A percentile compares a stretch with the other conserved stretches of the same genome.
These are phyloP conservation scores for Trichaptum fuscoviolaceum DNA, from an alignment of 768 basidiomycete genomes.

Conservation along the genomic window DNA sequence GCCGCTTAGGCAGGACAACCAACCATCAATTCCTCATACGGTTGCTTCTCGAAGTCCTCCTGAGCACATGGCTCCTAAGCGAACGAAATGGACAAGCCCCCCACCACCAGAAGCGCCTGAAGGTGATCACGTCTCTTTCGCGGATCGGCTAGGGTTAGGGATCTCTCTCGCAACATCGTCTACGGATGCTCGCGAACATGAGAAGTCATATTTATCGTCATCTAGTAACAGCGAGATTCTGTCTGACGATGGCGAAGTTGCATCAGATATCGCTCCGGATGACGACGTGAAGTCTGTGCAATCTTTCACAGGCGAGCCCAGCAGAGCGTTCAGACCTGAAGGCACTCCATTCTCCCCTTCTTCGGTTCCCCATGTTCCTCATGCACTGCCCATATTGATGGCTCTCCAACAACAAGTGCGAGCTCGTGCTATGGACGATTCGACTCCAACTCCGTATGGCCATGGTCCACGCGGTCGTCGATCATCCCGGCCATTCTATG, in stretches of 20 bases:
- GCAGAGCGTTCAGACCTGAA: slow-evolving; percentile 16
- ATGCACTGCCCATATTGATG: slow-evolving; percentile 7
- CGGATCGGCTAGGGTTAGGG: slow-evolving; percentile 59
- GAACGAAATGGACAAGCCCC: slow-evolving; percentile 81
- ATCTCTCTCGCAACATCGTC: slow-evolving; percentile 66
- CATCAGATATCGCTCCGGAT: slow-evolving; percentile 54
- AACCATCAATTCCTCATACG: slow-evolving; percentile 23
- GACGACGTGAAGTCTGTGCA: slow-evolving; percentile 68
- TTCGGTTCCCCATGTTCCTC: slow-evolving; percentile 35
- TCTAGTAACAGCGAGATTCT: slow-evolving; percentile 56
- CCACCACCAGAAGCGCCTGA: slow-evolving; percentile 73
- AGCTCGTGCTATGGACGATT: slow-evolving; percentile 14
- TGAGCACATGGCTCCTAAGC: slow-evolving; percentile 77
- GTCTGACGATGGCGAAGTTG: slow-evolving; percentile 56
- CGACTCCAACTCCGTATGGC: slow-evolving; percentile 11
- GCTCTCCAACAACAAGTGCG: slow-evolving; percentile 9
- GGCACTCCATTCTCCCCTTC: slow-evolving; percentile 32
- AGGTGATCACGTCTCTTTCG: slow-evolving; percentile 60
- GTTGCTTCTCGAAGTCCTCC: slow-evolving; percentile 44
- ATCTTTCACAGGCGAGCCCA: slow-evolving; percentile 54
- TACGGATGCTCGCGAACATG: slow-evolving; percentile 51
- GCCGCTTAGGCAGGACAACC: slow-evolving; percentile 12
- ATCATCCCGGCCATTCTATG: slow-evolving; percentile 13
- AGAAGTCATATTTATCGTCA: slow-evolving; percentile 40
- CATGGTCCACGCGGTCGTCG: slow-evolving; percentile 23